These are phyloP conservation scores for Lachnellula arida DNA, from an alignment of 2,329 filamentous ascomycete species.

Conservation along the genomic window DNA sequence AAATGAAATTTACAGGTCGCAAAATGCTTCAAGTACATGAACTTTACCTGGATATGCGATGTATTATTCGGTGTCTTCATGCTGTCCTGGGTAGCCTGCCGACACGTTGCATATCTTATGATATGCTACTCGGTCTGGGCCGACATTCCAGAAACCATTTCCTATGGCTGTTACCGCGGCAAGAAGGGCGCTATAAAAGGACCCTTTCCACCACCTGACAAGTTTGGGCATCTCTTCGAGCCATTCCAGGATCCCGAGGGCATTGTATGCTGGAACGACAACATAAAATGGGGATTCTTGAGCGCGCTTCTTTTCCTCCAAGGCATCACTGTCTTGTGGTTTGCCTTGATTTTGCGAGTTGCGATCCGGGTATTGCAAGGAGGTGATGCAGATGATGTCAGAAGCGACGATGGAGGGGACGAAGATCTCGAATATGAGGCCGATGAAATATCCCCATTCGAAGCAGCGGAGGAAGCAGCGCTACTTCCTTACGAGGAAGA, in stretches of 20 bases:
- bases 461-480: constrained; percentile 13
- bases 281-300: constrained; percentile 73
- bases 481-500: constrained; percentile 61
- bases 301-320: constrained; percentile 73
- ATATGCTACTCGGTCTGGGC: constrained; percentile 79
- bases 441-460: constrained; percentile 4
- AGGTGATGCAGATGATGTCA: constrained; percentile 72
- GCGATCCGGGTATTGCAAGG: constrained; percentile 76
- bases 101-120: constrained; percentile 74
- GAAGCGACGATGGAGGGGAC: constrained; percentile 80
- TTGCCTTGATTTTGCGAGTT: constrained; percentile 80
- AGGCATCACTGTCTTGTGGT: constrained; percentile 79
- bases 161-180: constrained; percentile 67
- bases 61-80: constrained; percentile 81
- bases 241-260: constrained; percentile 69
- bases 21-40: constrained; percentile 90
- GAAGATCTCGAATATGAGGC: constrained; percentile 48
- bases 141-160: constrained; percentile 58
- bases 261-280: constrained; percentile 72
- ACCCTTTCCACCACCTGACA: constrained; percentile 46
- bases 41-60: constrained; percentile 73
- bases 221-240: constrained; percentile 61
- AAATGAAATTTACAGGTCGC: constrained; percentile 53
- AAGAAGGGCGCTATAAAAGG: constrained; percentile 49
- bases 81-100: constrained; percentile 74